Base-by-base conservation (phyloP, 306 rosid species). In the Alnus glutinosa region DNA sequence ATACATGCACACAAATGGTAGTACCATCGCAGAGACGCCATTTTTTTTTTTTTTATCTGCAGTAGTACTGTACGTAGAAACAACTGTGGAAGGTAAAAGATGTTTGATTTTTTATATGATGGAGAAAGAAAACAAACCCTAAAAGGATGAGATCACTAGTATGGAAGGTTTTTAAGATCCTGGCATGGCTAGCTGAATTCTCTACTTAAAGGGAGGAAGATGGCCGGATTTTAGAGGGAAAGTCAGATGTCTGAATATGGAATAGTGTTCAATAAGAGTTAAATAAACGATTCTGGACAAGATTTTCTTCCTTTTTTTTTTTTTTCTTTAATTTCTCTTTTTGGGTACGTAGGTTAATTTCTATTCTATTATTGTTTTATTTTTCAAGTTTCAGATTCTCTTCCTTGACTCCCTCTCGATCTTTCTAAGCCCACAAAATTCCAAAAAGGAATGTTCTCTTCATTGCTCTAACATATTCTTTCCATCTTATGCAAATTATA, bases 11-110 rank as follows among this genome's bases (percentile, higher is more conserved):
- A 78, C 50, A 14, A 55, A 48, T 23, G 1, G 46, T 42, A 32
- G 46, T 42, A 32, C 70, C 42, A 69, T 15, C 23, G 72, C 72
- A 82, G 23, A 78, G 42, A 64, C 74, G 81, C 32, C 75, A 58
- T 85, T 44, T 59, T 4, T 67, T 44, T 59, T 4, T 67, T 23
- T 23, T 23, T 23, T 23, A 23, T 23, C 28, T 23, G 28, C 28
- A 23, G 28, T 23, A 23, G 28, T 23, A 23, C 28, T 23, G 80
- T 10, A 5, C 46, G 75, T 5, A 4, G 28, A 72, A 55, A 8
- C 9, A 15, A 71, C 37, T 23, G 9, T 58, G 36, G 15, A 10
- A 23, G 15, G 7, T n/a, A 7, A 51, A 18, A 12, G 77, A 55
- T 30, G 23, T 4, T 50, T 11, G 46, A 5, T n/a, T n/a, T n/a